Conservation (phyloP, 768 basidiomycete genomes). For the Leucocoprinus leucothites region DNA sequence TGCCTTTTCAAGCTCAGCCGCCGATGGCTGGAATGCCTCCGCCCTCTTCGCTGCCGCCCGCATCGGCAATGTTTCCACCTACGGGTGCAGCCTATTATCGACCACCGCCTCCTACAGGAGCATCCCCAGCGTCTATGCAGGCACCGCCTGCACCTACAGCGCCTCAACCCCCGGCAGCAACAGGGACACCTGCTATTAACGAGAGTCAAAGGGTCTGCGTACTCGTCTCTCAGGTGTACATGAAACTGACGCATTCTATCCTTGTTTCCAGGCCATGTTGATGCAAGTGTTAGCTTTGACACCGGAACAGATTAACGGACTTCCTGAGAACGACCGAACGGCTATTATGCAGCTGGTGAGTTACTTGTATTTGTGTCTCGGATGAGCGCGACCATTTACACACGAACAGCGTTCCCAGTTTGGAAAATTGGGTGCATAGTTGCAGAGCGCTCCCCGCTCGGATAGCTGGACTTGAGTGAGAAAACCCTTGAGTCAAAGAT, state of each 20-base stretch:
- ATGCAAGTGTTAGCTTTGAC: conserved; percentile 83
- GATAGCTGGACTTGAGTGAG: too few relatives aligned
- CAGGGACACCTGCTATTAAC: conserved; percentile 39
- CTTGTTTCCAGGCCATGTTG: conserved; percentile 60
- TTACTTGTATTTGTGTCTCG: background rate
- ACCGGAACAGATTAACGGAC: conserved; percentile 75
- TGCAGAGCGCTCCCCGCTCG: too few relatives aligned
- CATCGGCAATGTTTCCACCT: conserved; percentile 28
- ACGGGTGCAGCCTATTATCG: conserved; percentile 27
- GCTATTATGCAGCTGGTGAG: conserved; percentile 81
- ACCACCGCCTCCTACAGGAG: conserved; percentile 6
- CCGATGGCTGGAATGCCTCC: conserved; percentile 28
- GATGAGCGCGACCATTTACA: background rate
- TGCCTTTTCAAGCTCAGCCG: conserved; percentile 30
- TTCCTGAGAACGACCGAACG: conserved; percentile 74
- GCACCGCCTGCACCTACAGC: conserved; percentile 19
- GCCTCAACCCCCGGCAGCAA: conserved; percentile 24
- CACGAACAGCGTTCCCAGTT: conserved; percentile 8
- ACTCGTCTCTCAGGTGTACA: conserved; percentile 3
- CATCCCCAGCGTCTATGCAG: conserved; percentile 13
- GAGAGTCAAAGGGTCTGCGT: conserved; percentile 46
- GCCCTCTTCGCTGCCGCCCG: conserved; percentile 20
- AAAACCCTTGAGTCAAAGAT: background rate
- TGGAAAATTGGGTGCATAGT: conserved; percentile 1
- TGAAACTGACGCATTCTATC: conserved; percentile 16